These are phyloP conservation scores for Rugonectria rugulosa DNA, from an alignment of 2,329 filamentous ascomycete genomes.

Conservation along the genomic window DNA sequence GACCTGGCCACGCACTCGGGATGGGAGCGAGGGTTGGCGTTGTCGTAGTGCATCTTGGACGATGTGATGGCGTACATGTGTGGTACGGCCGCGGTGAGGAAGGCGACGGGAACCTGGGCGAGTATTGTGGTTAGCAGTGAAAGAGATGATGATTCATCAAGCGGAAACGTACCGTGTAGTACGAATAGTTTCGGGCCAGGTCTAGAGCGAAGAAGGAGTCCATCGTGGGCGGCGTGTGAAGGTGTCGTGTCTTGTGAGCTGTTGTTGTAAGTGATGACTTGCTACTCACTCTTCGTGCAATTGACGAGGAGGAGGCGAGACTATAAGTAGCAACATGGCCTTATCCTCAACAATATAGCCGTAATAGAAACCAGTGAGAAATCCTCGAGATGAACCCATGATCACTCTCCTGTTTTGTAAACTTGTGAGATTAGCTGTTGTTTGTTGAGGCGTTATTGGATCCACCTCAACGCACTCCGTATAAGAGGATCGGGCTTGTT, in stretches of 20 bases:
- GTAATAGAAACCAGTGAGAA: too few relatives aligned
- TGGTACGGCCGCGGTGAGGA: slow-evolving; percentile 46
- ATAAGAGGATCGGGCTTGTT: slow-evolving; percentile 1
- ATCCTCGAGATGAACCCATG: too few relatives aligned
- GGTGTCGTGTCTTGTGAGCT: too few relatives aligned
- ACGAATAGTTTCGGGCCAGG: slow-evolving; percentile 46
- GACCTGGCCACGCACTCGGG: slow-evolving; percentile 42
- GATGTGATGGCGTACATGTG: slow-evolving; percentile 43
- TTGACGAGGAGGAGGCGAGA: background rate
- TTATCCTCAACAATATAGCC: too few relatives aligned
- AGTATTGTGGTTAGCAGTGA: background rate
- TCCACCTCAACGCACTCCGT: slow-evolving; percentile 12
- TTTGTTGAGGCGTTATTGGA: slow-evolving; percentile 3
- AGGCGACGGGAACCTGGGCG: slow-evolving; percentile 51
- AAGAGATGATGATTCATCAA: background rate
- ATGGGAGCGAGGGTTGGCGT: slow-evolving; percentile 48
- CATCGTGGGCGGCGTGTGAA: slow-evolving; percentile 36
- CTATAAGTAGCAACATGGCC: background rate
- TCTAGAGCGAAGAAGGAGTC: slow-evolving; percentile 43
- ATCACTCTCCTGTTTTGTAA: too few relatives aligned
- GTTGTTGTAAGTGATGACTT: too few relatives aligned
- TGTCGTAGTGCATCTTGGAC: slow-evolving; percentile 47
- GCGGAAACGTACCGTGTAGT: slow-evolving; percentile 39
- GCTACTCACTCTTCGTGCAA: too few relatives aligned
- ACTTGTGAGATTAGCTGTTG: slow-evolving; percentile 25